Evolutionary conservation across 2,329 filamentous ascomycete genomes (phyloP), one percentile per base, ranked within the genome.

Genomic region (Penicillium sp.): DNA sequence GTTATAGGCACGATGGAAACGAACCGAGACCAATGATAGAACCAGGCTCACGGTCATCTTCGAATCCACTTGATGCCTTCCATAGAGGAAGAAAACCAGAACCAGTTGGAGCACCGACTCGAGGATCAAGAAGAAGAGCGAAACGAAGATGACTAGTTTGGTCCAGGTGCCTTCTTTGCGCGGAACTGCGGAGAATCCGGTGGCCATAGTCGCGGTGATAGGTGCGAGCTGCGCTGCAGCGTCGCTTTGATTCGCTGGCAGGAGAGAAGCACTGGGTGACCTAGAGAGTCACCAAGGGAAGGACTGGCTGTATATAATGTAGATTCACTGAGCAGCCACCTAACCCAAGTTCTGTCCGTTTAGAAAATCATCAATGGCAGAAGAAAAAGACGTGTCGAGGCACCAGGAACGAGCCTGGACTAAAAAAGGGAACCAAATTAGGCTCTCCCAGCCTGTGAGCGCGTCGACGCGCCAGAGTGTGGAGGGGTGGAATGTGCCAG

Each of bases 31-130:
- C 8, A 75, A 50, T n/a, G 66, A 60, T 6, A 74, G 57, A 13
- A 72, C 61, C 39, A 74, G 56, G 50, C 71, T 73, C 7, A 64
- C 60, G 0, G 65, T 66, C 67, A 72, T 74, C 52, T 69, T 69
- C n/a, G 63, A 66, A 48, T 74, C 71, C 26, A 73, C 70, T n/a
- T 59, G 55, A 21, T 58, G 58, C 33, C 61, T 68, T 6, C 59
- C 68, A 44, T 71, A 74, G 1, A 74, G 60, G 43, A 67, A 71
- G 2, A 73, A 52, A 4, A 70, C 65, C 5, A 73, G 43, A 0
- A 66, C 69, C 49, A 64, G 66, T 62, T 72, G 59, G 10, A 67
- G 60, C n/a, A 72, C 52, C 0, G 70, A 73, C 47, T 69, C 61
- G 2, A 73, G 49, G 10, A 72, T 64, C 34, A 73, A 51, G 21